phyloP scores from a whole-genome alignment of 2,329 filamentous ascomycete genomes.

The Alternaria dauci region DNA sequence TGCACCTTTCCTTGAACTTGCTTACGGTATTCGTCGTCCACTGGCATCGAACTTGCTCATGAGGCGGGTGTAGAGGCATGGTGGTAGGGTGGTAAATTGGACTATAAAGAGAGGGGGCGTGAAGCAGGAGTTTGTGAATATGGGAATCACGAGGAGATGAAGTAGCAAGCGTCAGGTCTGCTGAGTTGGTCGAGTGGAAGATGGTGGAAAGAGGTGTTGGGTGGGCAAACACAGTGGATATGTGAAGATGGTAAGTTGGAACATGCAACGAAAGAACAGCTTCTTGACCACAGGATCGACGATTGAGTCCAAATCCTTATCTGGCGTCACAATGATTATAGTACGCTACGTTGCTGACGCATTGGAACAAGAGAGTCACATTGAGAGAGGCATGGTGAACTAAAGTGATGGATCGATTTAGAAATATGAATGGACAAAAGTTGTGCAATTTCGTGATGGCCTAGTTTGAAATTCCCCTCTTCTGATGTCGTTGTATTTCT shows the following conservation, averaged over 20 bases:
- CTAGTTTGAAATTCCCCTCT: neutral
- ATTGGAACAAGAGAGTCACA: neutral
- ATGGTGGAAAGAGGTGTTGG: neutral
- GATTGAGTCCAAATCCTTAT: neutral
- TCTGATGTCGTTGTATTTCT: neutral
- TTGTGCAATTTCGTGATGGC: neutral
- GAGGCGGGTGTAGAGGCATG: neutral
- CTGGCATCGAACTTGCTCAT: slow-evolving; percentile 13
- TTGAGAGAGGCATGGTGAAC: neutral
- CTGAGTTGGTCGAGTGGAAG: neutral
- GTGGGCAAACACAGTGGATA: neutral
- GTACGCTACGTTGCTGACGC: neutral
- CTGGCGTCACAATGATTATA: neutral
- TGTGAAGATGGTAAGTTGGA: slow-evolving; percentile 6
- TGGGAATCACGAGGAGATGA: neutral
- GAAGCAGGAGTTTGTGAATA: slow-evolving; percentile 6
- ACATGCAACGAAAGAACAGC: neutral
- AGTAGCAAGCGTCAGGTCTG: neutral
- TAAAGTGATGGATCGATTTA: neutral
- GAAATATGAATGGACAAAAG: neutral
- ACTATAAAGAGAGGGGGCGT: neutral
- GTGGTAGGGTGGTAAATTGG: neutral
- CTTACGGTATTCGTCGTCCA: slow-evolving; percentile 19
- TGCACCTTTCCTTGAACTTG: slow-evolving; percentile 27
- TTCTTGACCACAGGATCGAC: neutral